These are phyloP conservation scores for Agaricus sinodeliciosus DNA, from an alignment of 768 basidiomycete genomes.

Conservation along the genomic window DNA sequence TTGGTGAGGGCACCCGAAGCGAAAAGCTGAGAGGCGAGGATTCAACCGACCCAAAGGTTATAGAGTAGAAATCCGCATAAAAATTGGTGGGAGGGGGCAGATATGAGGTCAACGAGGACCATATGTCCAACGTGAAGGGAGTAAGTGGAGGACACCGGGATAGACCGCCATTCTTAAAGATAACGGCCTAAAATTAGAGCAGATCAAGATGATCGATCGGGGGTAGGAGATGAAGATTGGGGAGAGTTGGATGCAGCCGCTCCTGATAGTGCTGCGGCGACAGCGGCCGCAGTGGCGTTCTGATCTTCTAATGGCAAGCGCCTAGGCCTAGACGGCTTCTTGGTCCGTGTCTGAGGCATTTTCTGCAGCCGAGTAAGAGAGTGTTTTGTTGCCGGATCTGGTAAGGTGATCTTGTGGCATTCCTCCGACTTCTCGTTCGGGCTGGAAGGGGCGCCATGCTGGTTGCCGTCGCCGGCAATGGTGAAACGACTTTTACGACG, in stretches of 20 bases:
- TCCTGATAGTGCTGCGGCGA: slow-evolving; percentile 3
- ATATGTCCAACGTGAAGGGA: no score
- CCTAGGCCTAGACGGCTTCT: background rate
- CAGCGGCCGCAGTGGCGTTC: slow-evolving; percentile 7
- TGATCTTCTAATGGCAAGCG: background rate
- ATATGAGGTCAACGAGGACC: no score
- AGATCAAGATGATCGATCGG: background rate
- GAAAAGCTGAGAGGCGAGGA: no score
- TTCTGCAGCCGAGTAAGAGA: background rate
- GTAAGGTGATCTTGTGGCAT: background rate
- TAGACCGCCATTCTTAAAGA: no score
- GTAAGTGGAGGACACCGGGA: no score
- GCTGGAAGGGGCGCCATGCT: background rate
- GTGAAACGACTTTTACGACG: background rate
- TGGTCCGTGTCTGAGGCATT: background rate
- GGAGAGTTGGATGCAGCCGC: background rate
- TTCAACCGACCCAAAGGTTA: no score
- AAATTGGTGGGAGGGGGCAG: no score
- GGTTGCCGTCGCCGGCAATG: background rate
- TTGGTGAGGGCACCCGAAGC: no score
- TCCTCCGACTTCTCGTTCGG: background rate
- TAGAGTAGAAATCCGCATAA: no score
- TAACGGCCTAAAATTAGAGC: no score
- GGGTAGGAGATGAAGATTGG: background rate
- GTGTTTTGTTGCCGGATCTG: background rate